Conservation (phyloP, 805 yeast species). For the Pichia scutulata region DNA sequence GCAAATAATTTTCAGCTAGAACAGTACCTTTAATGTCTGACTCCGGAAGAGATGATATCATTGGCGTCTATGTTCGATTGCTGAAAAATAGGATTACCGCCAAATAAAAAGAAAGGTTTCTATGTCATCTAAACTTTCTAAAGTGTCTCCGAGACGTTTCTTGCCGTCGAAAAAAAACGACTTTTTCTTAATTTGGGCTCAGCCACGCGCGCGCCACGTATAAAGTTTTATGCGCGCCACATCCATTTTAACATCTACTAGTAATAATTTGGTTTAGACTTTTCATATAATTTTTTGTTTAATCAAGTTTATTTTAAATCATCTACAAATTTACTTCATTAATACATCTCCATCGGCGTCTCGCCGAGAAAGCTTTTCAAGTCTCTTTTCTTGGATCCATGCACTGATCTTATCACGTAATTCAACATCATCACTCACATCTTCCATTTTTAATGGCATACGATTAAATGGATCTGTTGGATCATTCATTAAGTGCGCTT, state of each 20-base stretch:
- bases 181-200: not conserved
- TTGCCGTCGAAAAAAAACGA: not conserved
- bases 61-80: not conserved
- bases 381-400: constrained; percentile 41
- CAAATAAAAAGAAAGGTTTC: not conserved
- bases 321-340: constrained; percentile 9
- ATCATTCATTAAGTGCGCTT: constrained; percentile 88
- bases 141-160: not conserved
- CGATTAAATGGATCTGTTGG: constrained; percentile 97
- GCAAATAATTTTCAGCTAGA: not conserved
- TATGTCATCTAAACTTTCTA: not conserved
- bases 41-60: not conserved
- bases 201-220: not conserved
- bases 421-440: constrained; percentile 72
- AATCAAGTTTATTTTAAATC: not conserved
- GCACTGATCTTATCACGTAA: constrained; percentile 52
- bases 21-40: not conserved
- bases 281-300: too few relatives aligned
- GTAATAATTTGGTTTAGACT: too few relatives aligned
- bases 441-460: constrained; percentile 81
- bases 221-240: not conserved
- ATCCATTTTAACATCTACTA: too few relatives aligned
- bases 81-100: not conserved
- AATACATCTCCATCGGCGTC: constrained; percentile 22
- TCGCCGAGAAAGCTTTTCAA: not conserved